These are phyloP conservation scores for bread wheat (Triticum aestivum) DNA, from an alignment of 176 grass and related monocot species.

Conservation along the genomic window DNA sequence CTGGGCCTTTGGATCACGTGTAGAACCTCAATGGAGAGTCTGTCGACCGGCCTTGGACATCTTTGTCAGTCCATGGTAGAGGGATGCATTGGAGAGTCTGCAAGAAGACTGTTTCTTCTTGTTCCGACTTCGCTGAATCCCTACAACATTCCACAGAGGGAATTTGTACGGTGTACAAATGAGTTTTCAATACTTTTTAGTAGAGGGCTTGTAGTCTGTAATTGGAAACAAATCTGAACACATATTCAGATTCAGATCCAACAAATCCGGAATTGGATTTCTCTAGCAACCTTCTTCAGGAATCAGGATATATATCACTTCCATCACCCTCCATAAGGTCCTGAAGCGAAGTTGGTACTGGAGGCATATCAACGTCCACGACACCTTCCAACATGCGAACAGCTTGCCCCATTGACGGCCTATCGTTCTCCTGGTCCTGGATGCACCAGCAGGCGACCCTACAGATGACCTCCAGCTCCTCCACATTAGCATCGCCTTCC, in stretches of 20 bases:
- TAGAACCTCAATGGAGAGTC: no score
- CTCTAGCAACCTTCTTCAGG: neutral
- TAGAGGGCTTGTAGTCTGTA: neutral
- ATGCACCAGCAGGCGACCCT: constrained; percentile 36
- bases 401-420: constrained; percentile 7
- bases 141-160: neutral
- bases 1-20: no score
- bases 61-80: no score
- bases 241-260: neutral
- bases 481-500: neutral
- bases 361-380: neutral
- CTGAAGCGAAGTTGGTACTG: constrained; percentile 23
- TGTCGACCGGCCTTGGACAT: no score
- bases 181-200: no score
- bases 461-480: neutral
- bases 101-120: neutral
- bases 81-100: neutral
- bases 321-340: constrained; percentile 14
- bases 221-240: neutral
- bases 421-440: neutral
- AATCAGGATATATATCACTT: neutral
- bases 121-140: neutral
- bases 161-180: no score
- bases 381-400: constrained; percentile 21
- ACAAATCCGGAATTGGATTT: neutral